These are phyloP conservation scores for Herpotrichia juniperi DNA, from an alignment of 2,329 filamentous ascomycete species.

Conservation along the genomic window DNA sequence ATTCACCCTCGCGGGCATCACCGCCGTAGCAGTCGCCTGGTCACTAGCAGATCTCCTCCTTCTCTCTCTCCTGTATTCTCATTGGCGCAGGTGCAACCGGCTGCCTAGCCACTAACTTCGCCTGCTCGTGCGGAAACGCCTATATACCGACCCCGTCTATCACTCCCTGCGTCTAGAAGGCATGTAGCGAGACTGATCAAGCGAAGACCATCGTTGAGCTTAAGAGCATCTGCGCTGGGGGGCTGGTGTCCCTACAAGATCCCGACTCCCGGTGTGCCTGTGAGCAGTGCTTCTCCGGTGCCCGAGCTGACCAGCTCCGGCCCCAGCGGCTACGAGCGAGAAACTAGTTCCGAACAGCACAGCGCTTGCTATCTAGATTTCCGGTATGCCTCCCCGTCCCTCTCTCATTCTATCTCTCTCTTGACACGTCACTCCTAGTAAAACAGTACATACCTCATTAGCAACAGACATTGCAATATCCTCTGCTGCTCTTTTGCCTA, in stretches of 20 bases:
- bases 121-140: conserved; percentile 54
- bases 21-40: conserved; percentile 48
- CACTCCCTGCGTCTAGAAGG: conserved; percentile 51
- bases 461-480: conserved; percentile 7
- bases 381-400: conserved; percentile 3
- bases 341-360: neutral
- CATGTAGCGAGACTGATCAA: conserved; percentile 47
- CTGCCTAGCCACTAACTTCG: conserved; percentile 50
- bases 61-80: conserved; percentile 42
- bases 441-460: conserved; percentile 4
- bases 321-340: neutral
- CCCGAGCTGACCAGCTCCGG: conserved; percentile 1
- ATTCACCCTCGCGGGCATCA: conserved; percentile 37
- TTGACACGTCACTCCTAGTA: neutral
- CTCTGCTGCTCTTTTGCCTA: conserved; percentile 1
- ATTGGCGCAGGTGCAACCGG: conserved; percentile 43
- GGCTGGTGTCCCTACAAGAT: conserved; percentile 28
- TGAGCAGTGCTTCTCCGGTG: conserved; percentile 16
- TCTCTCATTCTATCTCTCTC: neutral
- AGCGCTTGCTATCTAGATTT: neutral
- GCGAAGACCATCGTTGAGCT: conserved; percentile 27
- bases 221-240: conserved; percentile 30
- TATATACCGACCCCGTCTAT: conserved; percentile 43
- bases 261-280: conserved; percentile 21
- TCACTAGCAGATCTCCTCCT: conserved; percentile 44